These are phyloP conservation scores for Colletotrichum sp. DNA, from an alignment of 2,329 filamentous ascomycete species.

Conservation along the genomic window DNA sequence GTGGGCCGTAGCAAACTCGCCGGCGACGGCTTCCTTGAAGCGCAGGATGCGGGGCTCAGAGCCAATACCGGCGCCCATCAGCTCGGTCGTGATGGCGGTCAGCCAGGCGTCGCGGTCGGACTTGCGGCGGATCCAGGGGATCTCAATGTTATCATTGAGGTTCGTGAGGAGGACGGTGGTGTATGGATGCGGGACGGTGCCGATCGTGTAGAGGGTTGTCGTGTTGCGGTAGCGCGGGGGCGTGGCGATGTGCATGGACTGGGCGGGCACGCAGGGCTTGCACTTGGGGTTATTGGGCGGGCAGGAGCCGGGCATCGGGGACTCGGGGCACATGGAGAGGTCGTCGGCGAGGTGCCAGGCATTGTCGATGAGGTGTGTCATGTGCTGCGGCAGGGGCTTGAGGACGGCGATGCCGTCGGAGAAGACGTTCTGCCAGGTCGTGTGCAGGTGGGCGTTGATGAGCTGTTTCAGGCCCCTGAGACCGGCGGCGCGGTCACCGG, in stretches of 20 bases:
- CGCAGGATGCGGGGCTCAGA: conserved; percentile 70
- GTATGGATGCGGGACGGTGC: conserved; percentile 89
- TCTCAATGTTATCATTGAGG: conserved; percentile 64
- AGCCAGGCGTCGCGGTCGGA: conserved; percentile 83
- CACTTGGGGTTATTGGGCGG: conserved; percentile 83
- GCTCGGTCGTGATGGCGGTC: conserved; percentile 69
- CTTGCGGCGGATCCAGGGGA: conserved; percentile 69
- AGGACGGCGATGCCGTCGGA: conserved; percentile 78
- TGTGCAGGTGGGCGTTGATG: conserved; percentile 85
- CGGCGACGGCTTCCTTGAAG: conserved; percentile 84
- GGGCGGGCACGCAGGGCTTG: conserved; percentile 71
- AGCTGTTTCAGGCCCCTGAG: conserved; percentile 72
- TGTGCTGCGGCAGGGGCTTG: conserved; percentile 79
- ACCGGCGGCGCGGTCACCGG: conserved; percentile 61
- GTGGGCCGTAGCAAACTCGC: conserved; percentile 65
- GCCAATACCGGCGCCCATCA: conserved; percentile 68
- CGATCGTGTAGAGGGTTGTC: conserved; percentile 78
- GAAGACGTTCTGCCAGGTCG: conserved; percentile 83
- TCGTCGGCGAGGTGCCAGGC: conserved; percentile 76
- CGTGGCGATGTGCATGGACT: conserved; percentile 70
- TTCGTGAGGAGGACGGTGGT: conserved; percentile 75
- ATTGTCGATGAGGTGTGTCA: conserved; percentile 72
- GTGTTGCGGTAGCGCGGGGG: conserved; percentile 74
- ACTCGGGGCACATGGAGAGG: conserved; percentile 76
- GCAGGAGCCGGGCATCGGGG: conserved; percentile 77